A percentile compares a stretch with the other conserved stretches of the same genome.
Evolutionary conservation across 2,329 filamentous ascomycete genomes (phyloP).

Genomic region (Fusarium tjaetaba): DNA sequence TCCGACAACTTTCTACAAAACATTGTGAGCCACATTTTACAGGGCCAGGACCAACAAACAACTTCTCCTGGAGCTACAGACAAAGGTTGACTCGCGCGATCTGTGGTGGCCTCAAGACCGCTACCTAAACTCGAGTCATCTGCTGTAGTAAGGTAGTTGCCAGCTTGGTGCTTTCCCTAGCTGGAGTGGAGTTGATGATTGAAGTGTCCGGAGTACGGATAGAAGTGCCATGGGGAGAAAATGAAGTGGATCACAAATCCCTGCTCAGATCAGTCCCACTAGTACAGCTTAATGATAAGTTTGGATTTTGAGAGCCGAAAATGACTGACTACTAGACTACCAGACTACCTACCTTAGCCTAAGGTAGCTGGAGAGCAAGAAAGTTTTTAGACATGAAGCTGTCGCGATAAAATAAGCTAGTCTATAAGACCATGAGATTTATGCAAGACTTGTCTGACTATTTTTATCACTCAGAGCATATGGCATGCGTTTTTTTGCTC

Average conservation of each 20-base stretch:
- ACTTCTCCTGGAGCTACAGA: neutral
- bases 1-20: slow-evolving; percentile 19
- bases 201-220: neutral
- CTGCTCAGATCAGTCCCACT: neutral
- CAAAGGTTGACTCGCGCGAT: neutral
- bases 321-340: neutral
- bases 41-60: neutral
- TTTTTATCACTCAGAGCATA: neutral
- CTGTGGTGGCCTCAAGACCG: neutral
- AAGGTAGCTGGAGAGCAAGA: neutral
- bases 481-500: neutral
- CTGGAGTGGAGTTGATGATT: neutral
- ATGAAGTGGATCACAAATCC: neutral
- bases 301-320: neutral
- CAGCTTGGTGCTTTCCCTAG: neutral
- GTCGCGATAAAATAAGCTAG: neutral
- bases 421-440: neutral
- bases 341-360: too few relatives aligned
- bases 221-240: neutral
- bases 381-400: neutral
- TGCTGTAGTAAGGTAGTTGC: neutral
- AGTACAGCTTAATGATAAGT: neutral
- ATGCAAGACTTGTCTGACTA: neutral
- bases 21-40: neutral
- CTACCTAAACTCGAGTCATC: neutral